Conservation (phyloP, 345 rosid species). For the Corchorus olitorius region DNA sequence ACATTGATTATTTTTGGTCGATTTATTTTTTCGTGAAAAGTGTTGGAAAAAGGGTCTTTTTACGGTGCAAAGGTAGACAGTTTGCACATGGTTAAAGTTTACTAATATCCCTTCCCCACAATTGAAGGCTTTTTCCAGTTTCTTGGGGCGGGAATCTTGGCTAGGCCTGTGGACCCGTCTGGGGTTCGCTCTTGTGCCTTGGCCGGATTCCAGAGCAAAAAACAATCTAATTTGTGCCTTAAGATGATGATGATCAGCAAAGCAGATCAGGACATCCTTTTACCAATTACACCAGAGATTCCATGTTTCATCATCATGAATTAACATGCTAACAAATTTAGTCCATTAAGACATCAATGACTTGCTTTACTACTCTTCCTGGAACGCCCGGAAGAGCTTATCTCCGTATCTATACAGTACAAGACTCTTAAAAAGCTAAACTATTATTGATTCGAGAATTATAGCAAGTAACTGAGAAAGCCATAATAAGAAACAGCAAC, state of each 20-base stretch:
- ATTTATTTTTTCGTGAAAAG: conserved; percentile 9
- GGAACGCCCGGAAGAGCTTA: background rate
- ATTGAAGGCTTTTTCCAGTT: conserved; percentile 22
- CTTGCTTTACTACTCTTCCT: background rate
- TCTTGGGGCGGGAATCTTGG: conserved; percentile 24
- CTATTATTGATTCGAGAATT: background rate
- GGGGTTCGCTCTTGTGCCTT: background rate
- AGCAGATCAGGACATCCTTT: background rate
- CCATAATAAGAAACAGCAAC: background rate
- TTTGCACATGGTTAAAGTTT: background rate
- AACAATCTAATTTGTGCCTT: background rate
- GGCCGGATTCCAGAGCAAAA: background rate
- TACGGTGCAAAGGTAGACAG: conserved; percentile 18
- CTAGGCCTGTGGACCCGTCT: conserved; percentile 6
- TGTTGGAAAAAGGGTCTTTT: conserved; percentile 16
- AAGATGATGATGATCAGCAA: background rate
- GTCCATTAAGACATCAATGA: background rate
- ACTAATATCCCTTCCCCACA: background rate
- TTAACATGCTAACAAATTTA: background rate
- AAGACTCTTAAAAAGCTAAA: background rate
- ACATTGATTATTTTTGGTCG: conserved; percentile 26
- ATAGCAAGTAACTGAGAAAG: background rate
- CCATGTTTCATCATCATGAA: background rate
- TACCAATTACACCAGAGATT: background rate
- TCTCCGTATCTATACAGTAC: background rate